These are phyloP conservation scores for Psidium guajava DNA, from an alignment of 345 rosid genomes.

Conservation along the genomic window DNA sequence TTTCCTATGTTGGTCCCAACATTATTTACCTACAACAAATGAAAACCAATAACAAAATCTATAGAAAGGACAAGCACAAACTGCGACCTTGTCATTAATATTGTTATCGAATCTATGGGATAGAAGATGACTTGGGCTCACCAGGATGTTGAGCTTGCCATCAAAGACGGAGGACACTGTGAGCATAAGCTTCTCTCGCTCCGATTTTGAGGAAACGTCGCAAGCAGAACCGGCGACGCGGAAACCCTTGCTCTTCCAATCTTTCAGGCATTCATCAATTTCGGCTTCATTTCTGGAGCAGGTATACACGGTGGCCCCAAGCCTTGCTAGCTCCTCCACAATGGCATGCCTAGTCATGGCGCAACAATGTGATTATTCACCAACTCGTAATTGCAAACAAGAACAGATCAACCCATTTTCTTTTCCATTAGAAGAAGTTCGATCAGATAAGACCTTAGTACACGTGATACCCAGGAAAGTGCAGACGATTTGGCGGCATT, in stretches of 20 bases:
- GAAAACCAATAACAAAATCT: too few relatives aligned
- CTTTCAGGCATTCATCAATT: slow-evolving; percentile 30
- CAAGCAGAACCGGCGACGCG: slow-evolving; percentile 28
- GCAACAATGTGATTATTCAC: background rate
- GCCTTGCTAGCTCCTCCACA: slow-evolving; percentile 24
- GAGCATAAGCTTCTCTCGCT: slow-evolving; percentile 35
- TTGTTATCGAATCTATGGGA: background rate
- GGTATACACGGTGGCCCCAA: slow-evolving; percentile 46
- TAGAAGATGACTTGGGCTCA: background rate
- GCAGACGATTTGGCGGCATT: too few relatives aligned
- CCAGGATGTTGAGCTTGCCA: slow-evolving; percentile 55
- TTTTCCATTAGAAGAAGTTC: background rate
- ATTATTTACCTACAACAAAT: too few relatives aligned
- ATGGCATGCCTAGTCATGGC: slow-evolving; percentile 29
- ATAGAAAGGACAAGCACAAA: background rate
- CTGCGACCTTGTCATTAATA: background rate
- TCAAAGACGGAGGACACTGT: slow-evolving; percentile 25
- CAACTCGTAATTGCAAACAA: background rate
- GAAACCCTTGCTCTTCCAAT: slow-evolving; percentile 22
- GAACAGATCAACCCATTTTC: background rate
- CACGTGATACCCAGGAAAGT: too few relatives aligned
- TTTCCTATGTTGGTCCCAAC: too few relatives aligned
- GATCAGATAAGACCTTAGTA: too few relatives aligned
- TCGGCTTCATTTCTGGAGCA: slow-evolving; percentile 49
- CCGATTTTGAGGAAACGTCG: slow-evolving; percentile 30